Evolutionary conservation across 768 basidiomycete species (phyloP).

Genomic region (Mycena haematopus): DNA sequence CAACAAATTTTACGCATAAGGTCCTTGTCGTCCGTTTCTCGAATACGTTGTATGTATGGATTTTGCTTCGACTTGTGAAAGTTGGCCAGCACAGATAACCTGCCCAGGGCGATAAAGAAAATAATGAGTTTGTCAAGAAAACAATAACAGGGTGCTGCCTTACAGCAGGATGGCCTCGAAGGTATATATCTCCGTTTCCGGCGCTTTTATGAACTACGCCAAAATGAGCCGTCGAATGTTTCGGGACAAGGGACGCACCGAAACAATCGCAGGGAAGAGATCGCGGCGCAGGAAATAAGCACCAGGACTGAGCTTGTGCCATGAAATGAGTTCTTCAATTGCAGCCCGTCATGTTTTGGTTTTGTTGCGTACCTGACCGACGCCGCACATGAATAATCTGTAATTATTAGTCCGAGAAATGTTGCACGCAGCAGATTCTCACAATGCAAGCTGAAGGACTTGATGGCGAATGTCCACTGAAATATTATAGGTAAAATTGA

Average conservation of each 20-base stretch:
- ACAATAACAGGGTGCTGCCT: neutral
- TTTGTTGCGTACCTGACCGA: slow-evolving; percentile 41
- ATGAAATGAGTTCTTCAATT: neutral
- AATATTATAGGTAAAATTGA: slow-evolving; percentile 6
- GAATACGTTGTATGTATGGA: slow-evolving; percentile 63
- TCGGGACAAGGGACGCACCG: slow-evolving; percentile 43
- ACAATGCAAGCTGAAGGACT: slow-evolving; percentile 60
- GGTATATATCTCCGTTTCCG: slow-evolving; percentile 59
- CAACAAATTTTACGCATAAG: slow-evolving; percentile 65
- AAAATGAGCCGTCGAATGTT: neutral
- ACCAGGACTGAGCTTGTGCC: slow-evolving; percentile 64
- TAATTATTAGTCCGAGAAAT: neutral
- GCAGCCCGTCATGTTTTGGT: neutral
- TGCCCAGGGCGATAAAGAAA: neutral
- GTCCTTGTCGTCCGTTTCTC: slow-evolving; percentile 51
- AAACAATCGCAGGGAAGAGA: slow-evolving; percentile 60
- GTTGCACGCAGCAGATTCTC: neutral
- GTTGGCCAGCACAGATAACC: slow-evolving; percentile 66
- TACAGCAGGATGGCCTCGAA: slow-evolving; percentile 63
- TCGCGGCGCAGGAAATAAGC: slow-evolving; percentile 73
- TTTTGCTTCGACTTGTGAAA: slow-evolving; percentile 78
- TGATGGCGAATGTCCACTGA: slow-evolving; percentile 58
- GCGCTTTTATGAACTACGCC: slow-evolving; percentile 56
- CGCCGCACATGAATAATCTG: slow-evolving; percentile 58
- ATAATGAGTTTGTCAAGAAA: neutral